A percentile compares a stretch with the other conserved stretches of the same genome.
These are phyloP conservation scores for Anastatica hierochuntica DNA, from an alignment of 345 rosid genomes.

Conservation along the genomic window DNA sequence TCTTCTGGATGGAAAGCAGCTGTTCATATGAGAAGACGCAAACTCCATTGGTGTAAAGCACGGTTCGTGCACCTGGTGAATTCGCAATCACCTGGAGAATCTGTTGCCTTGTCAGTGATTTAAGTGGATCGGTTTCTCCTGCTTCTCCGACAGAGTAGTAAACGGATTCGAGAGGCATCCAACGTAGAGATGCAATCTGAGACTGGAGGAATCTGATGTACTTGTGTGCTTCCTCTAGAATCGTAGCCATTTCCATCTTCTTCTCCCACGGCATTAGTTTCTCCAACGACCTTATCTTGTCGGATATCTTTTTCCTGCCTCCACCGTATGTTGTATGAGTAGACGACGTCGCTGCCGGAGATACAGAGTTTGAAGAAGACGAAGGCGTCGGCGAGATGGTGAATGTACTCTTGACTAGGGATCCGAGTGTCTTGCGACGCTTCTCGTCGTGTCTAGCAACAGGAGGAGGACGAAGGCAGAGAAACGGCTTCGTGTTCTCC, in stretches of 20 bases:
- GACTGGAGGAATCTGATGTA: constrained; percentile 51
- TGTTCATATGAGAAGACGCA: constrained; percentile 50
- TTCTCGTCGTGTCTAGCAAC: no score
- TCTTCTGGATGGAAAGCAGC: constrained; percentile 26
- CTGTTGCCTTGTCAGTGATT: constrained; percentile 38
- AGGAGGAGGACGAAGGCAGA: not conserved
- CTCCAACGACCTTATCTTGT: constrained; percentile 38
- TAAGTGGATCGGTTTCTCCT: constrained; percentile 3
- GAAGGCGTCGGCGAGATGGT: not conserved
- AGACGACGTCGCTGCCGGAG: not conserved
- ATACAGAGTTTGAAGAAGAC: not conserved
- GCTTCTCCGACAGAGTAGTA: not conserved
- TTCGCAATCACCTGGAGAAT: constrained; percentile 33
- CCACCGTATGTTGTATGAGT: not conserved
- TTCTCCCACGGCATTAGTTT: constrained; percentile 55
- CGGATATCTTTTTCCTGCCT: constrained; percentile 31
- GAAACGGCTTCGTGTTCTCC: not conserved
- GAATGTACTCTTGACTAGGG: not conserved
- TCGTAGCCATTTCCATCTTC: constrained; percentile 39
- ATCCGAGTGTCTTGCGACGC: not conserved
- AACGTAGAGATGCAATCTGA: constrained; percentile 37
- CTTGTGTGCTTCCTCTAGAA: constrained; percentile 50
- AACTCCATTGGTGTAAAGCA: constrained; percentile 31
- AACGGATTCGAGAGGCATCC: constrained; percentile 38
- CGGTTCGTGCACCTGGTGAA: constrained; percentile 38